Evolutionary conservation across 805 yeast genomes (phyloP), one percentile per base, ranked within the genome.

Genomic region (Ogataea glucozyma): DNA sequence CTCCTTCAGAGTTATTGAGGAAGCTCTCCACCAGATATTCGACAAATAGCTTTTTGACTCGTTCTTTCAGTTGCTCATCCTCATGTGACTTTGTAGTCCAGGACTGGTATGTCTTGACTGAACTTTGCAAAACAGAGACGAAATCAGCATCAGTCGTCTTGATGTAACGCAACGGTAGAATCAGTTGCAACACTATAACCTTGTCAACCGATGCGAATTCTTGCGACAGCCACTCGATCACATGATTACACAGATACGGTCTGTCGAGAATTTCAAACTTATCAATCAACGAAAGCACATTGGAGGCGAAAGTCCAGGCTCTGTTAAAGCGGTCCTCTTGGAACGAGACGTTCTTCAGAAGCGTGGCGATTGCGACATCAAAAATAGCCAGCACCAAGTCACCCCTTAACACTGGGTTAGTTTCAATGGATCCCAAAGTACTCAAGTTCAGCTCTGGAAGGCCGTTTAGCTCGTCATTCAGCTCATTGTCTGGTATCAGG

Each of bases 381-480:
- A 81, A 79, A 50, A 91, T 74, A 0, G 86, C 75, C 43, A 83
- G 62, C 1, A 85, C 85, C 41, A 85, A 72, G 56, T 84, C 88
- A 43, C 93, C 91, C 46, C 76, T 75, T 44, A 85, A 61, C 0
- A 88, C 91, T 6, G 91, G 90, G 54, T 85, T 85, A 19, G 88
- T 78, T 37, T 87, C 95, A n/a, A 84, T 82, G 48, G 81, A 81
- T 19, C 97, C 97, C 52, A 90, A 71, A 73, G 88, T 81, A 55
- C 81, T 83, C 70, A 88, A 73, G 58, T 89, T 93, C 23, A 89
- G 86, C 50, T 89, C 97, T 0, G 97, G 97, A 48, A 90, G 72
- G 40, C 77, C 75, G 43, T 82, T 79, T 57, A 90, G 71, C 54
- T 80, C 78, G 44, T 77, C 79, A 49, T 79, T 79, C 62, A 81